Evolutionary conservation across 2,329 filamentous ascomycete genomes (phyloP).

Genomic region (Stemphylium vesicarium): DNA sequence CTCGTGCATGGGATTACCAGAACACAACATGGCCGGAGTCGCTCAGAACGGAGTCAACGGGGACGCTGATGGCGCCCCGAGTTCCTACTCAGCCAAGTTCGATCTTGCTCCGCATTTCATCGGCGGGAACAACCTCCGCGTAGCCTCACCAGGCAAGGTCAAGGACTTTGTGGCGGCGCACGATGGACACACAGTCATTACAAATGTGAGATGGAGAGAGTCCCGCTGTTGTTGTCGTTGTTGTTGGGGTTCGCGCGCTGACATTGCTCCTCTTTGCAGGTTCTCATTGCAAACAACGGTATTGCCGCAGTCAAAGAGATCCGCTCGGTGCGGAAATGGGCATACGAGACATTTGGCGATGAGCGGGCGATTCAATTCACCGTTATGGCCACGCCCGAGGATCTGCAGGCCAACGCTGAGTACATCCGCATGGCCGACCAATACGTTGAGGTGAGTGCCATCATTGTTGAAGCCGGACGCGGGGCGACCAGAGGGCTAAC

Average conservation of each 20-base stretch:
- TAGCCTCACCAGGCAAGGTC: constrained; percentile 81
- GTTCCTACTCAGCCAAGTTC: constrained; percentile 79
- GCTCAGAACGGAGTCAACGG: constrained; percentile 47
- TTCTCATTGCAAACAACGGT: constrained; percentile 99
- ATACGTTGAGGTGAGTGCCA: constrained; percentile 78
- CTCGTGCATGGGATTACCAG: constrained; percentile 35
- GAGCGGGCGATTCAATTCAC: constrained; percentile 99
- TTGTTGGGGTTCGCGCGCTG: constrained; percentile 16
- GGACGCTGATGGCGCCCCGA: constrained; percentile 60
- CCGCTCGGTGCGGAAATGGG: constrained; percentile 99
- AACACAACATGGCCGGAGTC: constrained; percentile 45
- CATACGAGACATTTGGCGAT: constrained; percentile 98
- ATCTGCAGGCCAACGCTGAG: constrained; percentile 95
- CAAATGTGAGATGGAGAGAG: constrained; percentile 76
- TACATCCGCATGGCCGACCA: constrained; percentile 99
- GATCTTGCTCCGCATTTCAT: constrained; percentile 93
- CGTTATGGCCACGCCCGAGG: constrained; percentile 98
- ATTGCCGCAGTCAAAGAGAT: constrained; percentile 99
- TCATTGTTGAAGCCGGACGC: not conserved
- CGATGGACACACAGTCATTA: constrained; percentile 97
- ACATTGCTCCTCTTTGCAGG: constrained; percentile 60
- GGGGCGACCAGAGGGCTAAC: constrained; percentile 24
- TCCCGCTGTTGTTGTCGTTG: not conserved
- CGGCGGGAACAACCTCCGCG: constrained; percentile 85
- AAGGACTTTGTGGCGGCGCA: constrained; percentile 94